Base-by-base conservation (phyloP, 306 rosid genomes). In the Dicorynia guianensis region DNA sequence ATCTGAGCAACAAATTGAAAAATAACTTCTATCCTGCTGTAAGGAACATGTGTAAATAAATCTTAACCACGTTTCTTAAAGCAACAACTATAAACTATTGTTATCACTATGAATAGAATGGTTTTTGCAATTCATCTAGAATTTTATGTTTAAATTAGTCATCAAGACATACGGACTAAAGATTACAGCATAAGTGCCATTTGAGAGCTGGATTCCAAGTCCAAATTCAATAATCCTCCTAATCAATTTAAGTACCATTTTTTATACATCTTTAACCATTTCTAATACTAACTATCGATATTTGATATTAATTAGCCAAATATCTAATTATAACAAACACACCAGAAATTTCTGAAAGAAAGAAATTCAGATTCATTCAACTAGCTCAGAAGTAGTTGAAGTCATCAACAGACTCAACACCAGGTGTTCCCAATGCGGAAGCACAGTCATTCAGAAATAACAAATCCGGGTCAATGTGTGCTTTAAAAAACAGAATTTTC, bases 31-130 rank as follows among this genome's bases (percentile, higher is more conserved):
- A 69, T 68, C 35, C 20, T 65, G 63, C 55, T 46, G 35, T 14
- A 52, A 79, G 53, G 49, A 34, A 35, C 6, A 13, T 60, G 35
- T 17, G 12, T 35, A 60, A 36, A 25, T 46, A 34, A 33, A 13
- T 49, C 54, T 48, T 30, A 67, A 30, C 33, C 7, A 34, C 67
- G 50, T 75, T 74, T 40, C 54, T 67, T 62, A 78, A 62, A 40
- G 38, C 55, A 5, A 25, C 30, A 25, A 25, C 30, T 49, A 50
- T 75, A 50, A 49, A 43, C 52, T 39, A 50, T 50, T 78, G 42
- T 63, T 75, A 59, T 52, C 20, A 33, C 36, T 20, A 25, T 57
- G 62, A 75, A 75, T 58, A 47, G 71, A 64, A 78, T 64, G 81
- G 52, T 65, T 18, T 43, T 10, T 18, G n/a, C 6, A 64, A 64